These are phyloP conservation scores for Volutella citrinella DNA, from an alignment of 2,329 filamentous ascomycete species.

Conservation along the genomic window DNA sequence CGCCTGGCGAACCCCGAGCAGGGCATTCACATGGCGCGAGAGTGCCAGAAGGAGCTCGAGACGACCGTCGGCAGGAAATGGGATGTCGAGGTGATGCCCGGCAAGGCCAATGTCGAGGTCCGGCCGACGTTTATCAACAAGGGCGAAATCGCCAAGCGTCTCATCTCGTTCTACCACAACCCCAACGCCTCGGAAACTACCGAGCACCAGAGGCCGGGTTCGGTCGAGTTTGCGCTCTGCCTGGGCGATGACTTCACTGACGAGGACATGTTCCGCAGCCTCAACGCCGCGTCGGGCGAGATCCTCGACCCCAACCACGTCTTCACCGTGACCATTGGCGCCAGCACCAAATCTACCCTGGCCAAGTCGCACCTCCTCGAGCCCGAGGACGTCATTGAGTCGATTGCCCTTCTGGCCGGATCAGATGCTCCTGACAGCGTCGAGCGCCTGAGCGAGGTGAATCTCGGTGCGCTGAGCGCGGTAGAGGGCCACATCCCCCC, in stretches of 20 bases:
- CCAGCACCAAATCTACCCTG: slow-evolving; percentile 86
- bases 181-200: slow-evolving; percentile 43
- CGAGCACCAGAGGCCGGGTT: slow-evolving; percentile 41
- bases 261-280: slow-evolving; percentile 91
- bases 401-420: slow-evolving; percentile 53
- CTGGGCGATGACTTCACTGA: slow-evolving; percentile 95
- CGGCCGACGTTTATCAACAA: slow-evolving; percentile 98
- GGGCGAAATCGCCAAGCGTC: slow-evolving; percentile 84
- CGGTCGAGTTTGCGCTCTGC: slow-evolving; percentile 84
- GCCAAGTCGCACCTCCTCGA: slow-evolving; percentile 89
- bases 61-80: slow-evolving; percentile 71
- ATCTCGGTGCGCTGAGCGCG: slow-evolving; percentile 51
- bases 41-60: slow-evolving; percentile 81
- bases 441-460: slow-evolving; percentile 48
- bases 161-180: slow-evolving; percentile 70
- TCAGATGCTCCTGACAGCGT: slow-evolving; percentile 37
- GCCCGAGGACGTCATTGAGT: slow-evolving; percentile 80
- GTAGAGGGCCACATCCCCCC: slow-evolving; percentile 51
- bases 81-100: slow-evolving; percentile 94
- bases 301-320: slow-evolving; percentile 61
- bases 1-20: slow-evolving; percentile 85
- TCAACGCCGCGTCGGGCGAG: slow-evolving; percentile 57
- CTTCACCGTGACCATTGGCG: slow-evolving; percentile 89
- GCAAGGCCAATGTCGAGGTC: slow-evolving; percentile 95
- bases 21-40: slow-evolving; percentile 72